These are phyloP conservation scores for Salpingoeca rosetta DNA, from an alignment of 78 protist genomes.

Conservation along the genomic window DNA sequence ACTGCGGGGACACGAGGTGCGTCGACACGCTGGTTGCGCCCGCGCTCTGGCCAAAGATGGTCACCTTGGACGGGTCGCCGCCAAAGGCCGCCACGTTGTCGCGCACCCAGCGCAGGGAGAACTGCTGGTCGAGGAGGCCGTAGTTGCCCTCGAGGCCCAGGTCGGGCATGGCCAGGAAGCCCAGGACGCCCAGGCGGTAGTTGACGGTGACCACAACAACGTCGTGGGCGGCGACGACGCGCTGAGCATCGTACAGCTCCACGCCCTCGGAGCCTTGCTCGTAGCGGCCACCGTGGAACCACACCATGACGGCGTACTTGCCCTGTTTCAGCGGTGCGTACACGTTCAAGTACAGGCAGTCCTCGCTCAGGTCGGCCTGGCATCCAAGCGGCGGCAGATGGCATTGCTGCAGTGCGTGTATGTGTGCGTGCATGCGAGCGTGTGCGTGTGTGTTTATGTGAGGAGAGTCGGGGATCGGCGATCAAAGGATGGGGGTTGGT, in stretches of 20 bases:
- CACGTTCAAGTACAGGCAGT: constrained; percentile 31
- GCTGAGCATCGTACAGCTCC: not conserved
- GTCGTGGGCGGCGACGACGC: not conserved
- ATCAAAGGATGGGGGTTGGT: not conserved
- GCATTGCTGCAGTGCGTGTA: not conserved
- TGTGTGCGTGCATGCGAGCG: not conserved
- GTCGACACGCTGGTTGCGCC: constrained; percentile 50
- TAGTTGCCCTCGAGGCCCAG: constrained; percentile 47
- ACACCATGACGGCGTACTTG: constrained; percentile 40
- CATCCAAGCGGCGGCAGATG: not conserved
- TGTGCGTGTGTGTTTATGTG: not conserved
- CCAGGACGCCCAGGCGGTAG: constrained; percentile 37
- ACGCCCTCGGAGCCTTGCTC: constrained; percentile 17
- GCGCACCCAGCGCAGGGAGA: constrained; percentile 57
- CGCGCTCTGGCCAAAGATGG: constrained; percentile 66
- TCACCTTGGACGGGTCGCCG: constrained; percentile 46
- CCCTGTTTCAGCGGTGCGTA: constrained; percentile 33
- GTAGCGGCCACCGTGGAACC: constrained; percentile 28
- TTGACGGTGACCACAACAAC: not conserved
- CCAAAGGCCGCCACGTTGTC: constrained; percentile 54
- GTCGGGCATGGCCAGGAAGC: constrained; percentile 28
- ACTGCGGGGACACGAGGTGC: constrained; percentile 26
- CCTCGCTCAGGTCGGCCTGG: constrained; percentile 17
- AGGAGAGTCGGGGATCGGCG: not conserved
- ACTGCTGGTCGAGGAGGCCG: constrained; percentile 62